These are phyloP conservation scores for Phytophthora pseudosyringae DNA, from an alignment of 352 stramenopile genomes.

Conservation along the genomic window DNA sequence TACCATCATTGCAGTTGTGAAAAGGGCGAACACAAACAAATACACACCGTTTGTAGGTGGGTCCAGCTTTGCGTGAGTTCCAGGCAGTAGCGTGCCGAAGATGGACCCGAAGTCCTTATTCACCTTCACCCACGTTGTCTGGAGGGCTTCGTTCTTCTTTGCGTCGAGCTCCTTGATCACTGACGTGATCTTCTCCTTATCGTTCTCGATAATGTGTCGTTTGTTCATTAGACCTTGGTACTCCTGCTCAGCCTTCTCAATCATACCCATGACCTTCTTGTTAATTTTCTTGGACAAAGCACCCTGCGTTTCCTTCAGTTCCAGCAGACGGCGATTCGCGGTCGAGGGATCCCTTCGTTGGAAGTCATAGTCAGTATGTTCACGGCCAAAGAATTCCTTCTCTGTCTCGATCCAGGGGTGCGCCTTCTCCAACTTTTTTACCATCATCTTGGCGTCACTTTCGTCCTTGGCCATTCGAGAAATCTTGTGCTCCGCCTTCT, in stretches of 20 bases:
- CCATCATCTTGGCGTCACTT: slow-evolving; percentile 88
- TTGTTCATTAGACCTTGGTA: slow-evolving; percentile 99
- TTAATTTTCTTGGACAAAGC: slow-evolving; percentile 98
- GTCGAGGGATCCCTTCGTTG: slow-evolving; percentile 84
- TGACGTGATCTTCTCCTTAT: slow-evolving; percentile 99
- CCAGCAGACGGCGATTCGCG: slow-evolving; percentile 88
- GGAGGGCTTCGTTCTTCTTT: slow-evolving; percentile 98
- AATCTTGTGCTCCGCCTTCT: slow-evolving; percentile 95
- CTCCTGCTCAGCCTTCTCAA: slow-evolving; percentile 99
- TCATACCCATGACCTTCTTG: slow-evolving; percentile 99
- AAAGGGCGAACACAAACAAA: slow-evolving; percentile 1
- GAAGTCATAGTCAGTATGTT: slow-evolving; percentile 99
- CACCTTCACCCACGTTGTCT: slow-evolving; percentile 99
- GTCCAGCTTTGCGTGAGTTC: slow-evolving; percentile 98
- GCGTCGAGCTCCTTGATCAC: slow-evolving; percentile 99
- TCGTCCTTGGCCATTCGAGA: slow-evolving; percentile 93
- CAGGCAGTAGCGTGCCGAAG: slow-evolving; percentile 98
- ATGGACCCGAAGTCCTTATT: slow-evolving; percentile 99
- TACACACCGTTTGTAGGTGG: slow-evolving; percentile 90
- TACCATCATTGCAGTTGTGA: not conserved
- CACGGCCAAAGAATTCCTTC: slow-evolving; percentile 97
- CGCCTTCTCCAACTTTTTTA: slow-evolving; percentile 93
- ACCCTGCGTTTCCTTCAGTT: slow-evolving; percentile 94
- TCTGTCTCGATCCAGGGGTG: slow-evolving; percentile 98
- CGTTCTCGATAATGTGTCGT: slow-evolving; percentile 98